phyloP scores from a whole-genome alignment of 768 basidiomycete species.

The Megacollybia marginata region DNA sequence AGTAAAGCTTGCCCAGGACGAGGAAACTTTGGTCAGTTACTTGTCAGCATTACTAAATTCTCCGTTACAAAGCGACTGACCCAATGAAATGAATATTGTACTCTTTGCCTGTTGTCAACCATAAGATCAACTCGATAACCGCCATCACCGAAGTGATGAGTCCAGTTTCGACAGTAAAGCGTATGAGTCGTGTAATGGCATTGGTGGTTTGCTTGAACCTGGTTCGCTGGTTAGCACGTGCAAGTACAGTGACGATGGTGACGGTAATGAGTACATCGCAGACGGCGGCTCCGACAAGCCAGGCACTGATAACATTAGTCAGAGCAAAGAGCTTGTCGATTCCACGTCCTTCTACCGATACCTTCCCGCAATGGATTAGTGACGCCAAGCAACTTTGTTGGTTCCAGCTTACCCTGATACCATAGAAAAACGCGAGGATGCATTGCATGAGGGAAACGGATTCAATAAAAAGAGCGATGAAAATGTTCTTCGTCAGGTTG shows the following conservation, averaged over 20 bases:
- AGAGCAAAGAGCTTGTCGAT: neutral
- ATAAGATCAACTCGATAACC: conserved; percentile 7
- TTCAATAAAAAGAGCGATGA: conserved; percentile 6
- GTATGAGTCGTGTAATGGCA: conserved; percentile 20
- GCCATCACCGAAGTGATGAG: conserved; percentile 7
- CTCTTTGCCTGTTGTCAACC: conserved; percentile 4
- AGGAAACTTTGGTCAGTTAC: conserved; percentile 7
- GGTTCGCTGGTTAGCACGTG: conserved; percentile 5
- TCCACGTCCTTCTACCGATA: neutral
- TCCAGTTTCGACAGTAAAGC: conserved; percentile 11
- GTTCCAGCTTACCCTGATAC: conserved; percentile 1
- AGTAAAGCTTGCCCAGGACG: conserved; percentile 8
- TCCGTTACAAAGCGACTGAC: conserved; percentile 1
- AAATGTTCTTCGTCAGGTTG: conserved; percentile 4
- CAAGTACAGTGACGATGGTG: conserved; percentile 10
- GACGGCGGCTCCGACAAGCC: conserved; percentile 5
- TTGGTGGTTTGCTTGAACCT: conserved; percentile 7
- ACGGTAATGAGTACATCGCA: conserved; percentile 18
- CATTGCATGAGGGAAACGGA: conserved; percentile 3
- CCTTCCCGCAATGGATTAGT: neutral
- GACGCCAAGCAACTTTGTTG: conserved; percentile 24
- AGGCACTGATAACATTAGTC: neutral
- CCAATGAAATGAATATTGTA: conserved; percentile 12
- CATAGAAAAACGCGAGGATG: conserved; percentile 3
- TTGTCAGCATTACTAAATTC: neutral